Base-by-base conservation (phyloP, 2,329 filamentous ascomycete genomes). In the Neopestalotiopsis sp. region DNA sequence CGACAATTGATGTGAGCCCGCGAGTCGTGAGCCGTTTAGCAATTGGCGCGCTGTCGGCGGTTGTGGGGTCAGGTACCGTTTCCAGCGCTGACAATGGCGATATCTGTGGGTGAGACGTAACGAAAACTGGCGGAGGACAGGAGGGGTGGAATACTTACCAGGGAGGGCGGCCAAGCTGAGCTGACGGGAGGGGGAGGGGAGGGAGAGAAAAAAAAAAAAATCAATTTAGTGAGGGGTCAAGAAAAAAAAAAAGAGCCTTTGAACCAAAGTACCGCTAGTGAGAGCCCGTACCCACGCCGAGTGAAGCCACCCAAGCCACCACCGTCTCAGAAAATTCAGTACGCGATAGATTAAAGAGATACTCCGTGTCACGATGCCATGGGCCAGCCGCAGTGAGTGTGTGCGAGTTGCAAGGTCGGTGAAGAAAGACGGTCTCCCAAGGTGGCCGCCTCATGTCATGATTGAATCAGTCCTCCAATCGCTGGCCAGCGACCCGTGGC, bases 291-390 rank as follows among this genome's bases (percentile, higher is more conserved):
- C 70, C 71, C 68, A 70, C 69, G 72, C 69, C 17, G 70, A 70
- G 70, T 67, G 72, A 71, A 76, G 74, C 75, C 76, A 77, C 74
- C 70, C 70, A 76, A 76, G 74, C 73, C 73, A 73, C 71, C 74
- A 74, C 71, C 73, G 74, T 78, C 73, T 76, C 73, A 74, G 71
- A 69, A 70, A 69, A 68, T 34, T 72, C 68, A 73, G 72, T 74
- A 73, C 73, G 70, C 69, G 70, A 73, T 74, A 74, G 73, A 73
- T 74, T 73, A 72, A 74, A 67, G 69, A 71, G 71, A 72, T 76
- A 73, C 71, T 72, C 76, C 73, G 75, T 77, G 73, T 73, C 73
- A 77, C 76, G 72, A 75, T 74, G 71, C 72, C 72, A 30, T 74
- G 73, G 72, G 73, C 73, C 70, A 71, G 70, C 74, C 70, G 73